phyloP scores from a whole-genome alignment of 257 asterid genomes.

The Fraxinus americana region DNA sequence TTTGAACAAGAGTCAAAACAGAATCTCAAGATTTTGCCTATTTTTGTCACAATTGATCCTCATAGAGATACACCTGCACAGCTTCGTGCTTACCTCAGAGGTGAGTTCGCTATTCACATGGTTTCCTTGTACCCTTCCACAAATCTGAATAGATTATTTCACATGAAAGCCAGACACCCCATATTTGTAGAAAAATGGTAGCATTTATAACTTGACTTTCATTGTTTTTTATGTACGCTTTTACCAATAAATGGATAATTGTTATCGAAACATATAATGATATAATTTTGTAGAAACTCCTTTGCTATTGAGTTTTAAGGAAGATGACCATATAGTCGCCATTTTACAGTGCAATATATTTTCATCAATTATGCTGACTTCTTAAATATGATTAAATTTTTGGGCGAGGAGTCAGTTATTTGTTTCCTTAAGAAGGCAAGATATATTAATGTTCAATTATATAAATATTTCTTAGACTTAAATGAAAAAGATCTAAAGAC shows the following conservation, averaged over 20 bases:
- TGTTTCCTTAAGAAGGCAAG: background rate
- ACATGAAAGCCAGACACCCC: background rate
- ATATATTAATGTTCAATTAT: background rate
- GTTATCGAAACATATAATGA: background rate
- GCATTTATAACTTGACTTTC: background rate
- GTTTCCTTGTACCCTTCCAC: slow-evolving; percentile 18
- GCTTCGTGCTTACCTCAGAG: slow-evolving; percentile 79
- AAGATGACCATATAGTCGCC: background rate
- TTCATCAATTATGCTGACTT: background rate
- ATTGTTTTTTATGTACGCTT: background rate
- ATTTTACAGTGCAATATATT: background rate
- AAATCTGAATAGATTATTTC: background rate
- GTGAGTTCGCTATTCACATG: slow-evolving; percentile 38
- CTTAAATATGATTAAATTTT: background rate
- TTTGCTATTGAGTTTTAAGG: background rate
- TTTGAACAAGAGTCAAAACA: slow-evolving; percentile 61
- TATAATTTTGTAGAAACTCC: background rate
- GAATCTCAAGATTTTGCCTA: slow-evolving; percentile 72
- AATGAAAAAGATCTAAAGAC: background rate
- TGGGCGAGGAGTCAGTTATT: background rate
- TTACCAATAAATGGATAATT: background rate
- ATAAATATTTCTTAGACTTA: background rate
- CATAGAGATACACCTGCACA: slow-evolving; percentile 91
- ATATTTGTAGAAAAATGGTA: background rate
- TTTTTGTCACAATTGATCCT: slow-evolving; percentile 96